Percentiles rank a stretch among this genome's conserved stretches.
These are phyloP conservation scores for Beauveria asiatica DNA, from an alignment of 2,329 filamentous ascomycete species.

Conservation along the genomic window DNA sequence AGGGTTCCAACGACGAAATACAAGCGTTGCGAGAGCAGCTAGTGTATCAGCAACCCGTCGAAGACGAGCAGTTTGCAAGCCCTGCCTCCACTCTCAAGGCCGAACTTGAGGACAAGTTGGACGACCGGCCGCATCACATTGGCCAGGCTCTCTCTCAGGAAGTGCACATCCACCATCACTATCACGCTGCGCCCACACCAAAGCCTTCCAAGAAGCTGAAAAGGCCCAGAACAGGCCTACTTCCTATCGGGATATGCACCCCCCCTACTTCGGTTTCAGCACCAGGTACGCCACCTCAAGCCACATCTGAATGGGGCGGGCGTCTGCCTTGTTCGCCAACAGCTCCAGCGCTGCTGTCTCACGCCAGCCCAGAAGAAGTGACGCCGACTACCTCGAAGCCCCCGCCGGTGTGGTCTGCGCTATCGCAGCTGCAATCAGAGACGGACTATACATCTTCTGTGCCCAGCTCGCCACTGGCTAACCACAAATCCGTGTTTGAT, in stretches of 20 bases:
- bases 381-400: slow-evolving; percentile 35
- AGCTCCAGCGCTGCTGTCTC: slow-evolving; percentile 32
- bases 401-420: slow-evolving; percentile 53
- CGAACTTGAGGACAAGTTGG: slow-evolving; percentile 54
- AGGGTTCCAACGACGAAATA: slow-evolving; percentile 90
- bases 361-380: slow-evolving; percentile 38
- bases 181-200: slow-evolving; percentile 58
- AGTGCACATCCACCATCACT: slow-evolving; percentile 90
- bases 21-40: slow-evolving; percentile 78
- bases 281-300: slow-evolving; percentile 35
- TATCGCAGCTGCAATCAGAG: slow-evolving; percentile 42
- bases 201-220: slow-evolving; percentile 54
- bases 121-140: slow-evolving; percentile 6
- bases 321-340: slow-evolving; percentile 28
- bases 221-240: slow-evolving; percentile 62
- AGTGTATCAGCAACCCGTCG: slow-evolving; percentile 64
- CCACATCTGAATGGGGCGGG: slow-evolving; percentile 26
- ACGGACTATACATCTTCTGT: slow-evolving; percentile 65
- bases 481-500: slow-evolving; percentile 76
- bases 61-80: slow-evolving; percentile 30
- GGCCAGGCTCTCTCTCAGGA: slow-evolving; percentile 50
- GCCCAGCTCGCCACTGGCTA: slow-evolving; percentile 63
- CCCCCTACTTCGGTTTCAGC: slow-evolving; percentile 33
- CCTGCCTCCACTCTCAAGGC: slow-evolving; percentile 53
- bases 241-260: slow-evolving; percentile 49